A percentile compares a stretch with the other conserved stretches of the same genome.
Conservation (phyloP, 768 basidiomycete genomes). For the Calocybe cyanea region DNA sequence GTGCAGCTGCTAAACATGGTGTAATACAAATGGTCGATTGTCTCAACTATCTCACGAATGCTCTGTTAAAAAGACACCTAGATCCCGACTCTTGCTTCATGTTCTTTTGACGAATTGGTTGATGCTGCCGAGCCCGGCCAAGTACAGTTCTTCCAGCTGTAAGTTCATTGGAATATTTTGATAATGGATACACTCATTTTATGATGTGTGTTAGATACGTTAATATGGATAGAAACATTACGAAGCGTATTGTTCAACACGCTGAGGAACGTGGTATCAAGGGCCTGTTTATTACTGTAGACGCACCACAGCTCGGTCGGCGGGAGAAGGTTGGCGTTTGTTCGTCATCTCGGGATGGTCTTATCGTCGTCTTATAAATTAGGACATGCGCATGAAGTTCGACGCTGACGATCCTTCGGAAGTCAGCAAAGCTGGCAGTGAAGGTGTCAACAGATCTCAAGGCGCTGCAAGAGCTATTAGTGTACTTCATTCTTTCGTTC, state of each 20-base stretch:
- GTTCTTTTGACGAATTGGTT: slow-evolving; percentile 94
- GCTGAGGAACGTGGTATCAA: slow-evolving; percentile 90
- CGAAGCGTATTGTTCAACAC: slow-evolving; percentile 82
- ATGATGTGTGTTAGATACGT: slow-evolving; percentile 57
- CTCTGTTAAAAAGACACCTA: slow-evolving; percentile 24
- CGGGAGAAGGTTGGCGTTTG: slow-evolving; percentile 63
- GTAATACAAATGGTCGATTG: slow-evolving; percentile 45
- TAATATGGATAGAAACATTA: slow-evolving; percentile 84
- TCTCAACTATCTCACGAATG: not conserved
- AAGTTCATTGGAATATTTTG: slow-evolving; percentile 18
- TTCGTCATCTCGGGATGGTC: not conserved
- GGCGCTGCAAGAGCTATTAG: slow-evolving; percentile 94
- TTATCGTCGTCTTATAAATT: not conserved
- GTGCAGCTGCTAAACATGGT: slow-evolving; percentile 78
- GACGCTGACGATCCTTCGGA: slow-evolving; percentile 71
- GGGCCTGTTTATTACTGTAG: slow-evolving; percentile 94
- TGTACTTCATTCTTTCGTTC: slow-evolving; percentile 35
- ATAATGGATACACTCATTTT: not conserved
- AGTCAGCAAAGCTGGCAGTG: slow-evolving; percentile 46
- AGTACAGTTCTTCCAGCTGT: slow-evolving; percentile 84
- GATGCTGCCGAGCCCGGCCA: slow-evolving; percentile 79
- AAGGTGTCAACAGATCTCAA: slow-evolving; percentile 74
- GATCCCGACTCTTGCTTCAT: slow-evolving; percentile 95
- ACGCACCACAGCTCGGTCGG: slow-evolving; percentile 93
- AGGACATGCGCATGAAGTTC: slow-evolving; percentile 97